Evolutionary conservation across 768 basidiomycete species (phyloP).

Genomic region (Termitomyces sp.): DNA sequence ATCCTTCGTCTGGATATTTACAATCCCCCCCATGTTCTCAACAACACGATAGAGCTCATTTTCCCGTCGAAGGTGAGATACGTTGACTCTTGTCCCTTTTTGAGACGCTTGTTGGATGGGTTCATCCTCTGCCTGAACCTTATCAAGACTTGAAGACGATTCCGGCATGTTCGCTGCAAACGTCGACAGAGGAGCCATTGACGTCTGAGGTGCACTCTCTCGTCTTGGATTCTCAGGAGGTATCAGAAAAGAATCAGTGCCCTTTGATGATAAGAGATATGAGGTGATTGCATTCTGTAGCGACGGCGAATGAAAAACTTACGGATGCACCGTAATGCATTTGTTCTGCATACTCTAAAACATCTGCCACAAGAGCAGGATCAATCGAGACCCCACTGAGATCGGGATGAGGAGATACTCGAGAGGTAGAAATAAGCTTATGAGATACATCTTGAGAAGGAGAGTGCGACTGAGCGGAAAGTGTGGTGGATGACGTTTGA

Average conservation of each 20-base stretch:
- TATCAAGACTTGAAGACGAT: not conserved
- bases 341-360: conserved; percentile 4
- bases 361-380: conserved; percentile 15
- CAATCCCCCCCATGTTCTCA: conserved; percentile 64
- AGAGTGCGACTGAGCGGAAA: not conserved
- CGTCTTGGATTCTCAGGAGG: not conserved
- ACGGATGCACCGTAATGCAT: not conserved
- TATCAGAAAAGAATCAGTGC: not conserved
- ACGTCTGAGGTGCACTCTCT: not conserved
- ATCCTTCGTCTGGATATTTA: conserved; percentile 65
- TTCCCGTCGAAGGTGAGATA: conserved; percentile 77
- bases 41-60: conserved; percentile 73
- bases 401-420: not conserved
- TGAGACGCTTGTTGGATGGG: not conserved
- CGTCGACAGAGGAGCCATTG: not conserved
- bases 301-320: not conserved
- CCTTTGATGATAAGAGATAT: not conserved
- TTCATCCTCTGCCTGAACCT: conserved; percentile 4
- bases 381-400: conserved; percentile 16
- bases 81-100: conserved; percentile 49
- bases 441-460: not conserved
- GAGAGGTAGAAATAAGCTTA: not conserved
- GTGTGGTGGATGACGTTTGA: not conserved
- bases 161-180: not conserved
- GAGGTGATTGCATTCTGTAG: not conserved